Conservation (phyloP, 1,139 yeast genomes). For the Yamadazyma songkhlaensis region DNA sequence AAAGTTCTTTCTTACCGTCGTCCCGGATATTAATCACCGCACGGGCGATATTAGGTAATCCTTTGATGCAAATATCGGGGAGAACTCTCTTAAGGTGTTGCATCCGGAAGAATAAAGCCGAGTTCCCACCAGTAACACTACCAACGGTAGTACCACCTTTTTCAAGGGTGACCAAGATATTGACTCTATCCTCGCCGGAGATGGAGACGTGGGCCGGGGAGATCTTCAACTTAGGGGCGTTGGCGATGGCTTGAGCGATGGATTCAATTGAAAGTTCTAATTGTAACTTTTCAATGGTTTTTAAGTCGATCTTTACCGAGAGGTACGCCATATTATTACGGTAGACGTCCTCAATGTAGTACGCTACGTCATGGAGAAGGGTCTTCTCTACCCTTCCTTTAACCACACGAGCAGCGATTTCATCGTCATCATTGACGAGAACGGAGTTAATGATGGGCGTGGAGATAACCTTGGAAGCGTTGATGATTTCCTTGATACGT, state of each 20-base stretch:
- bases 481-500: slow-evolving; percentile 96
- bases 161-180: slow-evolving; percentile 73
- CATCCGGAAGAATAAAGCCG: slow-evolving; percentile 82
- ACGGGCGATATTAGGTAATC: slow-evolving; percentile 84
- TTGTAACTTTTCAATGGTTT: slow-evolving; percentile 85
- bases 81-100: slow-evolving; percentile 83
- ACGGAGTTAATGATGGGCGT: slow-evolving; percentile 97
- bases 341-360: slow-evolving; percentile 90
- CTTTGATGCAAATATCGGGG: slow-evolving; percentile 89
- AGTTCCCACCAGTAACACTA: too few species aligned
- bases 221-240: slow-evolving; percentile 89
- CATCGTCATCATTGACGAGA: slow-evolving; percentile 89
- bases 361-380: slow-evolving; percentile 78
- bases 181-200: slow-evolving; percentile 64
- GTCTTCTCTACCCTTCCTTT: slow-evolving; percentile 98
- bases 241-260: slow-evolving; percentile 76
- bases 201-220: slow-evolving; percentile 69
- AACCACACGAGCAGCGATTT: slow-evolving; percentile 97
- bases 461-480: slow-evolving; percentile 91
- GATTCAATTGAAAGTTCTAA: slow-evolving; percentile 83
- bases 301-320: slow-evolving; percentile 77
- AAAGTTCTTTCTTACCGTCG: slow-evolving; percentile 81
- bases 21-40: slow-evolving; percentile 94
- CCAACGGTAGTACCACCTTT: too few species aligned
- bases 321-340: slow-evolving; percentile 75